These are phyloP conservation scores for Lavandula angustifolia DNA, from an alignment of 257 asterid genomes.

Conservation along the genomic window DNA sequence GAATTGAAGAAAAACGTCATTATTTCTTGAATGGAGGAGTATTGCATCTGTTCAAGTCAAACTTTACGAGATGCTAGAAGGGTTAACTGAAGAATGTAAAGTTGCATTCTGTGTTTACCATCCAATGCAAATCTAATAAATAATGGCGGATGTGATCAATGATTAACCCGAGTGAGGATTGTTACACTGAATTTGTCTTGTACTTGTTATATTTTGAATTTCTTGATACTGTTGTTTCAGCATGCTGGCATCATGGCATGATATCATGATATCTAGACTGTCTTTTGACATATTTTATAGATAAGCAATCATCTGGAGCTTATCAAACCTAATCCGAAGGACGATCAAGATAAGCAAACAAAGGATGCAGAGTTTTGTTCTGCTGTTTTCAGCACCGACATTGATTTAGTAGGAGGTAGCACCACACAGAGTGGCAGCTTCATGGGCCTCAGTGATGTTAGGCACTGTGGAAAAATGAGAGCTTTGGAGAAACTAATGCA, in stretches of 20 bases:
- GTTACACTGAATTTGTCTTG: not conserved
- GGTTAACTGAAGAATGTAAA: constrained; percentile 11
- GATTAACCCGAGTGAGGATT: not conserved
- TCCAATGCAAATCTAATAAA: not conserved
- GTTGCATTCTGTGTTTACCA: constrained; percentile 2
- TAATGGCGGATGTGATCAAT: constrained; percentile 8
- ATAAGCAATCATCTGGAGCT: constrained; percentile 97
- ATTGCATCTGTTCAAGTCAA: not conserved
- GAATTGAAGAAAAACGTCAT: not conserved
- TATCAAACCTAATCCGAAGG: constrained; percentile 86
- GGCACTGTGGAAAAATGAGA: constrained; percentile 95
- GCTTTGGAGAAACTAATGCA: constrained; percentile 79
- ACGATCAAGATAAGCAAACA: constrained; percentile 77
- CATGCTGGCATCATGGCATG: not conserved
- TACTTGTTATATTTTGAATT: constrained; percentile 2
- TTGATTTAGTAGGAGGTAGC: constrained; percentile 75
- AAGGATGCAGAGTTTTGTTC: constrained; percentile 82
- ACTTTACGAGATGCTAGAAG: not conserved
- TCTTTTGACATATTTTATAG: constrained; percentile 39
- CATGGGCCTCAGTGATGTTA: constrained; percentile 85
- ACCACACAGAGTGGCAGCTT: constrained; percentile 66
- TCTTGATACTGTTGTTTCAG: not conserved
- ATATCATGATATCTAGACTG: constrained; percentile 4
- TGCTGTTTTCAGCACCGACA: constrained; percentile 67
- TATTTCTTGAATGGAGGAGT: not conserved